Percentiles rank a stretch among this genome's conserved stretches.
Conservation (phyloP, 2,329 filamentous ascomycete genomes). For the Sarocladium oryzae region DNA sequence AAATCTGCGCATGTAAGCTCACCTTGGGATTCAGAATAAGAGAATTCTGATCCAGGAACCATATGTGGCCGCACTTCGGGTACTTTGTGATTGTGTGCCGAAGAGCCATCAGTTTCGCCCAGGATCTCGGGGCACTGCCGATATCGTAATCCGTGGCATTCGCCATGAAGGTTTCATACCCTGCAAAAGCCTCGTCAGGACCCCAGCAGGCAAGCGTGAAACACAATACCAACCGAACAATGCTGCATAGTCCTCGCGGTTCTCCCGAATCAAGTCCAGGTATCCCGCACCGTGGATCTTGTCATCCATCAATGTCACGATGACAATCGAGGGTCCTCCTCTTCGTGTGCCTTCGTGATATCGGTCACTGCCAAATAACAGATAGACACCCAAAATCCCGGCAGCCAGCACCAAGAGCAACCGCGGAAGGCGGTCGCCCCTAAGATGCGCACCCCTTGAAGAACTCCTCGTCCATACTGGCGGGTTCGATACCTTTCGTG, state of each 20-base stretch:
- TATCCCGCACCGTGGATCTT: constrained; percentile 58
- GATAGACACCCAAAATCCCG: constrained; percentile 53
- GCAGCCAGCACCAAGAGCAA: constrained; percentile 42
- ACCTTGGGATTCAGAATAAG: constrained; percentile 80
- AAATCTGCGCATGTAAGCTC: constrained; percentile 64
- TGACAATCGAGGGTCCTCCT: constrained; percentile 59
- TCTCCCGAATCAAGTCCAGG: constrained; percentile 68
- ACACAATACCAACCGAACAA: constrained; percentile 63
- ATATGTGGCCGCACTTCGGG: constrained; percentile 74
- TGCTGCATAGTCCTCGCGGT: constrained; percentile 76
- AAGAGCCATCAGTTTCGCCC: constrained; percentile 76
- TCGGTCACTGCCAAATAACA: constrained; percentile 40
- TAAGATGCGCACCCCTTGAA: neutral
- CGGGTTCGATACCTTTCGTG: constrained; percentile 74
- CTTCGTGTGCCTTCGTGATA: constrained; percentile 34
- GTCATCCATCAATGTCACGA: constrained; percentile 80
- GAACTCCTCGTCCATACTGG: constrained; percentile 36
- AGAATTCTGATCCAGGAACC: constrained; percentile 78
- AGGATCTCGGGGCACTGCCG: constrained; percentile 51
- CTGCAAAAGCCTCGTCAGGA: constrained; percentile 36
- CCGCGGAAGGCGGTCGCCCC: neutral
- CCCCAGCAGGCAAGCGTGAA: neutral
- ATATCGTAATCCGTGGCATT: constrained; percentile 71
- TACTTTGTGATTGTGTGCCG: constrained; percentile 81
- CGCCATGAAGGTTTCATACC: constrained; percentile 81